Conservation (phyloP, 1,284 basidiomycete genomes). For the Boletus sp. region DNA sequence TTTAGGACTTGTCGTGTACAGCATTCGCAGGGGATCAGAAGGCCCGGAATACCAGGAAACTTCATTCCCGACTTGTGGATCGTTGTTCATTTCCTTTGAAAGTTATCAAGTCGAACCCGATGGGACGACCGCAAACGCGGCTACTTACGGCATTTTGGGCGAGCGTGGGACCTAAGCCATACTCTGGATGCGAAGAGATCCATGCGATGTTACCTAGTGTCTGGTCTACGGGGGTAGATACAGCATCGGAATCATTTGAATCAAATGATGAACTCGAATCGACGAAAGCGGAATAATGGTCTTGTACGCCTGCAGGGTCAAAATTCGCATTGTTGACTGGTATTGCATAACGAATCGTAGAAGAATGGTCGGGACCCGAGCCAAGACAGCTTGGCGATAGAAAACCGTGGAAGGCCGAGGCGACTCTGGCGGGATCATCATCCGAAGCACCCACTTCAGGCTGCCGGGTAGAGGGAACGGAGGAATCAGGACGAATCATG, state of each 20-base stretch:
- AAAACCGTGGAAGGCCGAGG: too few species aligned
- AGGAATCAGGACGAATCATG: not conserved
- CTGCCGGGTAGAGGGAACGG: too few species aligned
- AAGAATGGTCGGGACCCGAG: not conserved
- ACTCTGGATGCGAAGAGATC: not conserved
- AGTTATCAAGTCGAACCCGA: not conserved
- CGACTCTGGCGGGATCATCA: not conserved
- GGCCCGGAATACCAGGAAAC: not conserved
- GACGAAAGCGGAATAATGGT: not conserved
- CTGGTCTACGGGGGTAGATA: not conserved
- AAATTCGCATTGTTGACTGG: not conserved
- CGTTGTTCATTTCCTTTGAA: not conserved
- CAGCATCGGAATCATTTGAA: not conserved
- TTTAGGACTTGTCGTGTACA: not conserved
- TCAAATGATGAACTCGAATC: not conserved
- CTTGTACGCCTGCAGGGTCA: not conserved
- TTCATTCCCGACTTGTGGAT: not conserved
- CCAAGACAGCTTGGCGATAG: not conserved
- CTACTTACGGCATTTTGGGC: conserved; percentile 5
- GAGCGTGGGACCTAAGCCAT: not conserved
- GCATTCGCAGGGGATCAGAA: not conserved
- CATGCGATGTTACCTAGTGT: too few species aligned
- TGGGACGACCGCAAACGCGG: not conserved
- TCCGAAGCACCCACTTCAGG: not conserved
- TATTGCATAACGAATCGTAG: not conserved